Evolutionary conservation across 208 protist genomes (phyloP), one percentile per base, ranked within the genome.

Genomic region (Leishmania mexicana): DNA sequence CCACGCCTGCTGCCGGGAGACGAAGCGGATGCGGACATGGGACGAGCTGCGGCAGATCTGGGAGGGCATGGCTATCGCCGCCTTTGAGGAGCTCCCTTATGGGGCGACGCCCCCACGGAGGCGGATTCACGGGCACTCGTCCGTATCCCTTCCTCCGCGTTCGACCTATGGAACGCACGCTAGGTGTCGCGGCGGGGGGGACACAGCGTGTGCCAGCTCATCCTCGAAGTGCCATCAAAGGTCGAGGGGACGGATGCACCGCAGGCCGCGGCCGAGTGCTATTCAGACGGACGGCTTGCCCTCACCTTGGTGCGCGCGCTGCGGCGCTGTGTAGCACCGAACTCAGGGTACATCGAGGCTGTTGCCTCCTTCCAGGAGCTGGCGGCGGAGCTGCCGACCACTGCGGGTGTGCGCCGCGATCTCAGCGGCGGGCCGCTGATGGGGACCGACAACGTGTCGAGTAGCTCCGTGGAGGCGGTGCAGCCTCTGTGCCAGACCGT

Each of bases 241-340:
- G 5, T 3, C 60, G n/a, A 67, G 60, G n/a, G 60, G 45, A 49
- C 11, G 45, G 45, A 49, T 49, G 8, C 45, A 49, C 8, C 45
- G 72, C 75, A 88, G 76, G 70, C 85, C 0, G 81, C 76, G 65
- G 84, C 85, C 51, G 81, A 85, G 78, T 67, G 74, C 38, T 81
- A 74, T 65, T 51, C 79, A 10, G 79, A 87, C 21, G 80, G 76
- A 47, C 80, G 65, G 6, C 76, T 87, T 0, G 85, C 84, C n/a
- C 70, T 83, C n/a, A 81, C 88, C 1, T 76, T 93, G 51, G 72
- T 91, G 47, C 83, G 83, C 28, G 78, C 83, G 6, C 84, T 93
- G 67, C 82, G 78, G 7, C 71, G 77, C 8, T 60, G 73, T 47
- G 40, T 57, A 3, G 72, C 76, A 21, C 60, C 77, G 6, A 40